These are phyloP conservation scores for Sarocladium brachiariae DNA, from an alignment of 2,329 filamentous ascomycete species.

Conservation along the genomic window DNA sequence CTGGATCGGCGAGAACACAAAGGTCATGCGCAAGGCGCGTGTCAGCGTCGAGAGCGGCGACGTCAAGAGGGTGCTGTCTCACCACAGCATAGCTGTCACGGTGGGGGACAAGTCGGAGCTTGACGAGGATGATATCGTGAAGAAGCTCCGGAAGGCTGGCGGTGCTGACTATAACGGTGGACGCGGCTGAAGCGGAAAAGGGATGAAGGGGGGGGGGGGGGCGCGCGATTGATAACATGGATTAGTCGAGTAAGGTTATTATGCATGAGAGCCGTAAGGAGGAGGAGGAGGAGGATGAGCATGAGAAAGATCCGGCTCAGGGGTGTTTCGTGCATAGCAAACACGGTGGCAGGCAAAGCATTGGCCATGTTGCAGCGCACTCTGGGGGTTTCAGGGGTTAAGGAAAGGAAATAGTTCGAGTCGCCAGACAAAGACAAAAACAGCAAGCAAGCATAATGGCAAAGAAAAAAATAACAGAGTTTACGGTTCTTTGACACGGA, in stretches of 20 bases:
- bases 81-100: constrained; percentile 60
- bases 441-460: background rate
- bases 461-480: no score
- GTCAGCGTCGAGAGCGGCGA: constrained; percentile 61
- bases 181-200: constrained; percentile 34
- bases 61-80: constrained; percentile 56
- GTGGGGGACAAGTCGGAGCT: constrained; percentile 54
- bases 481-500: no score
- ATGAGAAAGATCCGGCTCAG: background rate
- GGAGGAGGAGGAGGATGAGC: background rate
- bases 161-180: constrained; percentile 67
- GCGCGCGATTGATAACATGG: background rate
- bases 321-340: no score
- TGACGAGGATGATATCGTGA: constrained; percentile 54
- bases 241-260: no score
- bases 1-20: constrained; percentile 60
- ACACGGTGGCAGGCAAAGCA: background rate
- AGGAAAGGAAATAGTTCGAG: background rate
- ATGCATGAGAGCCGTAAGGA: no score
- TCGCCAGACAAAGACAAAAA: background rate
- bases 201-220: background rate
- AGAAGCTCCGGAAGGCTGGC: constrained; percentile 56
- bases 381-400: no score
- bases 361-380: background rate
- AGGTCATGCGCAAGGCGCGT: constrained; percentile 63